phyloP scores from a whole-genome alignment of 805 yeast species.

The Starmera amethionina region DNA sequence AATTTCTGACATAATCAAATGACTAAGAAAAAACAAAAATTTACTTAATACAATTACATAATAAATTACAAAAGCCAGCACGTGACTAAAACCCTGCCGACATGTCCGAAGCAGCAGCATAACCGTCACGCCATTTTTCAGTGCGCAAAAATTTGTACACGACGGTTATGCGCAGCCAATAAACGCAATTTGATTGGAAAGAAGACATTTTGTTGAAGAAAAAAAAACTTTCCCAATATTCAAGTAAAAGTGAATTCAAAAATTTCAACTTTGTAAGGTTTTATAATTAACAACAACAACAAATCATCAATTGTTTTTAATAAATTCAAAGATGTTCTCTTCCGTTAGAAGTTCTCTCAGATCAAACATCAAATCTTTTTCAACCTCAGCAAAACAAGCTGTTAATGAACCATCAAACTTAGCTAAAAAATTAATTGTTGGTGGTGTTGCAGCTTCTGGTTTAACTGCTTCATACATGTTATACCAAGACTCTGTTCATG shows the following conservation, averaged over 20 bases:
- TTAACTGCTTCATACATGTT: conserved; percentile 71
- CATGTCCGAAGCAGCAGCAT: background rate
- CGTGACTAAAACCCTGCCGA: background rate
- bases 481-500: conserved; percentile 78
- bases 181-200: conserved; percentile 6
- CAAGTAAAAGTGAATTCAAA: background rate
- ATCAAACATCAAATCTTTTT: conserved; percentile 22
- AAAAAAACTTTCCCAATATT: background rate
- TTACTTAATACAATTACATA: too few relatives aligned
- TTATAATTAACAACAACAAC: background rate
- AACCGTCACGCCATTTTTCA: background rate
- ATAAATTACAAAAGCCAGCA: too few relatives aligned
- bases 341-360: conserved; percentile 22
- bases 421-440: conserved; percentile 43
- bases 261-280: background rate
- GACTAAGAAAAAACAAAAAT: too few relatives aligned
- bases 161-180: conserved; percentile 11
- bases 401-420: conserved; percentile 21
- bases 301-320: background rate
- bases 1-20: too few relatives aligned
- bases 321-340: conserved; percentile 17
- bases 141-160: too few relatives aligned
- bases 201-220: background rate
- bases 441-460: conserved; percentile 65
- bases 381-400: conserved; percentile 27